phyloP scores from a whole-genome alignment of 75 land plant genomes.

The Pinus albicaulis region DNA sequence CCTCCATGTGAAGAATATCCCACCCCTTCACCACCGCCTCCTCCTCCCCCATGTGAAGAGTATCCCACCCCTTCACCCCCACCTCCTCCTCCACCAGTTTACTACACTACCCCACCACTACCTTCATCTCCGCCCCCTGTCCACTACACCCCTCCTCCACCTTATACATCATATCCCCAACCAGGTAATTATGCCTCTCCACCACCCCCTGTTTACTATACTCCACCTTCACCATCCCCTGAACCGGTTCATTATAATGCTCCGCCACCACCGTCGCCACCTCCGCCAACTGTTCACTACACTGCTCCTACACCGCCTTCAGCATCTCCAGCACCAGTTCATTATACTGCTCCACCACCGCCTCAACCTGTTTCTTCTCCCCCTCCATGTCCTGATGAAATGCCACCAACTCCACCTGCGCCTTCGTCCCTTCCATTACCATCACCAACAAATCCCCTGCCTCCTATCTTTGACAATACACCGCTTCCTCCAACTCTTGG shows the following conservation, averaged over 20 bases:
- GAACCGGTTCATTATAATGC: background rate
- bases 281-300: constrained; percentile 5
- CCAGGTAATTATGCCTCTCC: background rate
- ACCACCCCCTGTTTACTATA: background rate
- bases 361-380: constrained; percentile 4
- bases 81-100: background rate
- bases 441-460: background rate
- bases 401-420: constrained; percentile 5
- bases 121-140: background rate
- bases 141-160: background rate
- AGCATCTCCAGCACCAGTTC: constrained; percentile 1
- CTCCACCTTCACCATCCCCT: background rate
- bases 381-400: background rate
- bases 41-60: background rate
- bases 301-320: background rate
- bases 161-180: background rate
- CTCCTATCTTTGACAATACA: background rate
- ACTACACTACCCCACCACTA: background rate
- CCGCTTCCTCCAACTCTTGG: constrained; percentile 23
- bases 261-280: constrained; percentile 10
- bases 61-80: background rate
- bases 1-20: constrained; percentile 2
- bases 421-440: background rate
- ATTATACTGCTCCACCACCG: background rate
- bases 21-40: background rate